phyloP scores from a whole-genome alignment of 441 rosid species.

The Syzygium malaccense region DNA sequence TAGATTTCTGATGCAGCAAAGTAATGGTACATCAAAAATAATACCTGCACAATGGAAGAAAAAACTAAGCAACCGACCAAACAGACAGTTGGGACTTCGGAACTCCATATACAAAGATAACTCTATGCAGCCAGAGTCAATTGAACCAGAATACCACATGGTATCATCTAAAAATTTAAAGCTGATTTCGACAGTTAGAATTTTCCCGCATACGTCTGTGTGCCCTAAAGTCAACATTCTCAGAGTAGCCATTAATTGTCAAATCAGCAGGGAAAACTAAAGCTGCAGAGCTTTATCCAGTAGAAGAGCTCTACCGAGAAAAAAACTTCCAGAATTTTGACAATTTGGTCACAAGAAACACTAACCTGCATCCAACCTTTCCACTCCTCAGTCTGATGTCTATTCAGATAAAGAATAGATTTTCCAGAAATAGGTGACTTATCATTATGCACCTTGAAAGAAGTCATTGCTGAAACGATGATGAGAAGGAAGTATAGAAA shows the following conservation, averaged over 20 bases:
- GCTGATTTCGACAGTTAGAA: background rate
- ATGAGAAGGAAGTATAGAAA: conserved; percentile 89
- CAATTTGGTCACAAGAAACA: background rate
- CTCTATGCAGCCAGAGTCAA: background rate
- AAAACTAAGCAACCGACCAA: background rate
- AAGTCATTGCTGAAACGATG: conserved; percentile 85
- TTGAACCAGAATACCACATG: background rate
- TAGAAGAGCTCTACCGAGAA: background rate
- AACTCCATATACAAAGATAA: background rate
- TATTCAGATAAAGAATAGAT: conserved; percentile 68
- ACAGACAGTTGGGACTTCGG: background rate
- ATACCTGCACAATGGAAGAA: conserved; percentile 45
- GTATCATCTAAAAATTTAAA: background rate
- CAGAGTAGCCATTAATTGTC: background rate
- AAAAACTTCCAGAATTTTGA: background rate
- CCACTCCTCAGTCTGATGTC: conserved; percentile 99
- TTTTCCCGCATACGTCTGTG: background rate
- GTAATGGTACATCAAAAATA: conserved; percentile 95
- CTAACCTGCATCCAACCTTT: conserved; percentile 99
- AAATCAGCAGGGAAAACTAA: background rate
- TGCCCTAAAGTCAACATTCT: background rate
- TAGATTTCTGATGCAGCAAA: conserved; percentile 95
- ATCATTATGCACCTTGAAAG: conserved; percentile 77
- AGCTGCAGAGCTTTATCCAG: background rate
- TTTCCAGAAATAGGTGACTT: conserved; percentile 80